Conservation (phyloP, 202 grass and related monocot genomes). For the Schoenoplectus triqueter region DNA sequence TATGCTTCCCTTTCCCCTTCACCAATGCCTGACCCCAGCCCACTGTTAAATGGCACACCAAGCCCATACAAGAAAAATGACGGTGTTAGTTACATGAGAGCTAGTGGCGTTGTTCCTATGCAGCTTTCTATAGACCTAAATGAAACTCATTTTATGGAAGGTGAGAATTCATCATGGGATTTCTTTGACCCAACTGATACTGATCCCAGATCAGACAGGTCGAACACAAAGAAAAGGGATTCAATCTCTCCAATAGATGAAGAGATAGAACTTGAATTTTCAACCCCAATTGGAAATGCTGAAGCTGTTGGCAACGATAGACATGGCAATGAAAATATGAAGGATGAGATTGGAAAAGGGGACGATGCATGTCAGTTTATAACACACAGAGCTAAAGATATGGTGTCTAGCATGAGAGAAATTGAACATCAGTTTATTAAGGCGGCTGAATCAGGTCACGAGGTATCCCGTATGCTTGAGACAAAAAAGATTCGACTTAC, state of each 20-base stretch:
- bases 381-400: slow-evolving; percentile 56
- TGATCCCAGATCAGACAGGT: background rate
- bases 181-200: slow-evolving; percentile 60
- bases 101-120: slow-evolving; percentile 40
- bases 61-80: slow-evolving; percentile 39
- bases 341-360: slow-evolving; percentile 44
- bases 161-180: slow-evolving; percentile 60
- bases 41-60: slow-evolving; percentile 29
- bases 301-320: slow-evolving; percentile 23
- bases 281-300: slow-evolving; percentile 41
- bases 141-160: slow-evolving; percentile 43
- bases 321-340: slow-evolving; percentile 41
- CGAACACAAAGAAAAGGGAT: slow-evolving; percentile 36
- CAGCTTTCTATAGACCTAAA: slow-evolving; percentile 49
- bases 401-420: slow-evolving; percentile 57
- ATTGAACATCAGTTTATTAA: slow-evolving; percentile 60
- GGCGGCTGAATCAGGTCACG: slow-evolving; percentile 60
- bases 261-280: slow-evolving; percentile 40
- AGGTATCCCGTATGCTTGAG: slow-evolving; percentile 71
- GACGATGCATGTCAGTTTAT: slow-evolving; percentile 50
- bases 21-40: slow-evolving; percentile 36
- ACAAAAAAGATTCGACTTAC: slow-evolving; percentile 50
- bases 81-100: slow-evolving; percentile 54
- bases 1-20: slow-evolving; percentile 52
- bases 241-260: slow-evolving; percentile 39